Evolutionary conservation across 108 stramenopile species (phyloP).

Genomic region (Pseudonitzschia multistriata): DNA sequence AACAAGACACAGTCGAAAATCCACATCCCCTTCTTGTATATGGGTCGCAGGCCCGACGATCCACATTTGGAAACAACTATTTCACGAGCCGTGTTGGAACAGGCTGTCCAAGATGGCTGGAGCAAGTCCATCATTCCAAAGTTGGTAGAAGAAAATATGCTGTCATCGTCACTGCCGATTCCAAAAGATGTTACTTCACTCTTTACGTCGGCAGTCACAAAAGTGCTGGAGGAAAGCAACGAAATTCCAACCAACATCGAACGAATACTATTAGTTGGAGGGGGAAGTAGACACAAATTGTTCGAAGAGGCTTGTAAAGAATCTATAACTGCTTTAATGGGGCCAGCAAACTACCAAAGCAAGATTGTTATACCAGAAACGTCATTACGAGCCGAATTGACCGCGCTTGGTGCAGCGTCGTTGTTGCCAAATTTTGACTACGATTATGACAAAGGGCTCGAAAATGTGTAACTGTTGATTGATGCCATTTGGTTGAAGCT

Average conservation of each 20-base stretch:
- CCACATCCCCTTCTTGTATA: constrained; percentile 74
- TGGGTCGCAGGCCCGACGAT: constrained; percentile 35
- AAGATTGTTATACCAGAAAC: constrained; percentile 29
- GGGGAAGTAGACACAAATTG: constrained; percentile 50
- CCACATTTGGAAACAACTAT: constrained; percentile 63
- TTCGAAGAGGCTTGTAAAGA: constrained; percentile 39
- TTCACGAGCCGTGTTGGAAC: constrained; percentile 62
- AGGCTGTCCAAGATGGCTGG: constrained; percentile 43
- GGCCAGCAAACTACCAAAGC: constrained; percentile 8
- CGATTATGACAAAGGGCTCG: constrained; percentile 36
- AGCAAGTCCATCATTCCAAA: constrained; percentile 29
- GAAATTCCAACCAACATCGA: constrained; percentile 48
- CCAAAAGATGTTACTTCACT: constrained; percentile 53
- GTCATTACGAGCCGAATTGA: constrained; percentile 39
- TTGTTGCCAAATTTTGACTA: constrained; percentile 46
- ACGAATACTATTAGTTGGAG: constrained; percentile 64
- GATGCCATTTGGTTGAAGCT: not conserved
- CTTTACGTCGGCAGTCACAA: constrained; percentile 54
- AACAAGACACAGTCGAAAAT: constrained; percentile 51
- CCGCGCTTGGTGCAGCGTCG: constrained; percentile 43
- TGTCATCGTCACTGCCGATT: constrained; percentile 60
- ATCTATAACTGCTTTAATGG: constrained; percentile 22
- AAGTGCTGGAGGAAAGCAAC: constrained; percentile 51
- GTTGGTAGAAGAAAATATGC: constrained; percentile 12
- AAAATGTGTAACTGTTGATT: not conserved